Conservation (phyloP, 805 yeast genomes). For the Lachancea waltii region DNA sequence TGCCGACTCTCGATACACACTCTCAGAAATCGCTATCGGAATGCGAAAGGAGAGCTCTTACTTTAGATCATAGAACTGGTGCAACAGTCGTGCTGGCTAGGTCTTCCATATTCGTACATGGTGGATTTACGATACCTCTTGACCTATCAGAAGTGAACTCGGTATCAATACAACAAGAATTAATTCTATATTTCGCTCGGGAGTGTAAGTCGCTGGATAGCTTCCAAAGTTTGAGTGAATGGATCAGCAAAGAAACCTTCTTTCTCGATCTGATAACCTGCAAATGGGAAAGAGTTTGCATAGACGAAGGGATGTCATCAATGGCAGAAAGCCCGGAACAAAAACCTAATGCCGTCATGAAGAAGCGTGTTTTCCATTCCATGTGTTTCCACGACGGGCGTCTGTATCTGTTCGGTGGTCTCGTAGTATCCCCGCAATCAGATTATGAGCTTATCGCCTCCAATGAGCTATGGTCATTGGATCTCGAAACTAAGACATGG, state of each 20-base stretch:
- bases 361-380: constrained; percentile 52
- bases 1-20: constrained; percentile 39
- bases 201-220: constrained; percentile 17
- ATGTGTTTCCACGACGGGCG: constrained; percentile 44
- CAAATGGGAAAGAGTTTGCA: constrained; percentile 44
- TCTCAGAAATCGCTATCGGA: constrained; percentile 29
- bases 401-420: constrained; percentile 61
- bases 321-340: constrained; percentile 6
- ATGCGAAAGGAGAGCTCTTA: constrained; percentile 41
- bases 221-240: constrained; percentile 30
- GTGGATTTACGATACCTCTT: constrained; percentile 61
- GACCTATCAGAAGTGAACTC: constrained; percentile 39
- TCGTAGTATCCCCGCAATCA: constrained; percentile 36
- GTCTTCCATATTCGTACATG: constrained; percentile 57
- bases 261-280: constrained; percentile 53
- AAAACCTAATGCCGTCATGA: not conserved
- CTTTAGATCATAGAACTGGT: constrained; percentile 61
- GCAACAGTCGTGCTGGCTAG: constrained; percentile 52
- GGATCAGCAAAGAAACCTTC: constrained; percentile 59
- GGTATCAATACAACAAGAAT: constrained; percentile 35
- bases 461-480: constrained; percentile 67
- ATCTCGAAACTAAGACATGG: constrained; percentile 50
- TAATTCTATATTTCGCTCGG: constrained; percentile 31
- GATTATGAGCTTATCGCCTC: constrained; percentile 38
- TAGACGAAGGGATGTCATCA: constrained; percentile 9